Evolutionary conservation across 1,139 yeast species (phyloP).

Genomic region (Kurtzmaniella quercitrusa): DNA sequence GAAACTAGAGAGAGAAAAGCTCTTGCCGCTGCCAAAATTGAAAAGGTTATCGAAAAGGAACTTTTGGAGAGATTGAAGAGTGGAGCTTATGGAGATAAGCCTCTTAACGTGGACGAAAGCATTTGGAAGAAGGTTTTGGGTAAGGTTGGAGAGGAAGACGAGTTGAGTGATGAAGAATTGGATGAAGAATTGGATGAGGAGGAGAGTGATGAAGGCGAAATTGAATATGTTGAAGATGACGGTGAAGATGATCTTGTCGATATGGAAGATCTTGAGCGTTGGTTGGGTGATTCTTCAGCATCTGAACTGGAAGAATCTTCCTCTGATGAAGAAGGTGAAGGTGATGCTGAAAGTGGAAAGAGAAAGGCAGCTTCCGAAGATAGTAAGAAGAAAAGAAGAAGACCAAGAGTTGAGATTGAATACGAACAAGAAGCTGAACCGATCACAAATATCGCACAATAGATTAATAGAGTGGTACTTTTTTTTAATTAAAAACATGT

Average conservation of each 20-base stretch:
- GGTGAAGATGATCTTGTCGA: slow-evolving; percentile 89
- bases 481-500: slow-evolving; percentile 3
- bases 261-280: slow-evolving; percentile 84
- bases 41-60: slow-evolving; percentile 94
- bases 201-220: slow-evolving; percentile 68
- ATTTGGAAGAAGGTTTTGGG: slow-evolving; percentile 94
- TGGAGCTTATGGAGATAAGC: slow-evolving; percentile 98
- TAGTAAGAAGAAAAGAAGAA: slow-evolving; percentile 48
- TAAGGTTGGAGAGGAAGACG: slow-evolving; percentile 55
- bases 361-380: slow-evolving; percentile 35
- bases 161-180: slow-evolving; percentile 60
- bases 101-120: slow-evolving; percentile 91
- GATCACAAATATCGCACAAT: slow-evolving; percentile 29
- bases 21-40: slow-evolving; percentile 91
- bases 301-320: slow-evolving; percentile 31
- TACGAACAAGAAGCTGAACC: slow-evolving; percentile 68
- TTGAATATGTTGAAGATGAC: slow-evolving; percentile 82
- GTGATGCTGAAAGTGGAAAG: slow-evolving; percentile 24
- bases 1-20: slow-evolving; percentile 94
- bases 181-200: slow-evolving; percentile 54
- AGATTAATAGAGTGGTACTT: slow-evolving; percentile 5
- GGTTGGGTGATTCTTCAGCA: slow-evolving; percentile 71
- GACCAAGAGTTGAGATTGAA: slow-evolving; percentile 79
- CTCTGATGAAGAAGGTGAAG: slow-evolving; percentile 15
- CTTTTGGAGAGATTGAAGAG: slow-evolving; percentile 88